phyloP scores from a whole-genome alignment of 495 filamentous ascomycete genomes.

The Parathielavia appendiculata region DNA sequence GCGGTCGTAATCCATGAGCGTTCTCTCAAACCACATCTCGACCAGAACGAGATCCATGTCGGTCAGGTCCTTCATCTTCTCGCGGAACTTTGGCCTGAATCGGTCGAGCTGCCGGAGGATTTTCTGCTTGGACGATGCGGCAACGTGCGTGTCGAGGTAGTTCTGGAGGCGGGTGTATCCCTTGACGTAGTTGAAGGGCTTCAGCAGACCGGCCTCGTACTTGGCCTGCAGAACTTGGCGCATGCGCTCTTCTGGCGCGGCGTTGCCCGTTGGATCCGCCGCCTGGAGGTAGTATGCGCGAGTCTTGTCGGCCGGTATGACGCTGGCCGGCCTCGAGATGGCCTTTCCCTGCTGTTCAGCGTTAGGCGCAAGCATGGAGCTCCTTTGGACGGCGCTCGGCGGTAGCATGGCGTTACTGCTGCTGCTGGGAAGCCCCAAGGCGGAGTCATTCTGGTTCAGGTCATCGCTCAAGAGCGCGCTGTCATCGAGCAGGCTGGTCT shows the following conservation, averaged over 20 bases:
- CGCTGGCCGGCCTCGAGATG: slow-evolving; percentile 55
- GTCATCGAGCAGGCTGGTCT: slow-evolving; percentile 80
- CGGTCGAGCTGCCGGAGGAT: slow-evolving; percentile 85
- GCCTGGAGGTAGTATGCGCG: slow-evolving; percentile 96
- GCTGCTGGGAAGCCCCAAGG: slow-evolving; percentile 29
- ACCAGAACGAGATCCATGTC: slow-evolving; percentile 90
- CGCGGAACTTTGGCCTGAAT: slow-evolving; percentile 92
- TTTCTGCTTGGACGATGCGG: slow-evolving; percentile 70
- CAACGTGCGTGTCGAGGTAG: slow-evolving; percentile 87
- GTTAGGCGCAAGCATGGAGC: slow-evolving; percentile 42
- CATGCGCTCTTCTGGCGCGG: slow-evolving; percentile 90
- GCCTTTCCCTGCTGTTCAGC: slow-evolving; percentile 50
- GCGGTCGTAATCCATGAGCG: slow-evolving; percentile 92
- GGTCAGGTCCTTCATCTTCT: slow-evolving; percentile 83
- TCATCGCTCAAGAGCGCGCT: slow-evolving; percentile 61
- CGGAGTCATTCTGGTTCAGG: slow-evolving; percentile 34
- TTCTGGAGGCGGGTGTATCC: slow-evolving; percentile 82
- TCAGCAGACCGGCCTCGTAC: slow-evolving; percentile 86
- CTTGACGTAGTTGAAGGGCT: slow-evolving; percentile 97
- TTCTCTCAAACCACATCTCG: slow-evolving; percentile 98
- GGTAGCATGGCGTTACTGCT: slow-evolving; percentile 38
- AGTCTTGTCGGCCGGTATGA: slow-evolving; percentile 69
- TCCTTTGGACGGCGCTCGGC: slow-evolving; percentile 36
- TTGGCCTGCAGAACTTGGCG: slow-evolving; percentile 91
- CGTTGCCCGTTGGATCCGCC: slow-evolving; percentile 87